Evolutionary conservation across 1,139 yeast species (phyloP), one percentile per base, ranked within the genome.

Genomic region (Groenewaldozyma sp.): DNA sequence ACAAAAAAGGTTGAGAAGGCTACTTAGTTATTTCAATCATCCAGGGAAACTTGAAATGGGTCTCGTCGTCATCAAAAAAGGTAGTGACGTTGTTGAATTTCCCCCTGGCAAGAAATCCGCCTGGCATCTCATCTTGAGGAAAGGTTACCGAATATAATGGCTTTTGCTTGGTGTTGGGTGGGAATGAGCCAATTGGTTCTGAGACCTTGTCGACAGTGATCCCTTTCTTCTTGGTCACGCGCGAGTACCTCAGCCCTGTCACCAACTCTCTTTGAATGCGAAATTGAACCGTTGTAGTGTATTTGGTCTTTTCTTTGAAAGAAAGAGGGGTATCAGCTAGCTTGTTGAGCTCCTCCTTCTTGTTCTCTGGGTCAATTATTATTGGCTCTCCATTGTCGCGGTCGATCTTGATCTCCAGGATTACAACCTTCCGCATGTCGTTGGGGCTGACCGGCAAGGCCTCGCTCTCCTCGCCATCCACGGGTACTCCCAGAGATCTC

Each of bases 51-150:
- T 75, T 70, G 61, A 84, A 70, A 58, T 86, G 94, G 27, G 68
- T 72, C 54, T 79, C 78, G 61, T 88, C 97, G 60, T 88, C 96
- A 56, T 88, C 96, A 37, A 83, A 71, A 55, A 87, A 87, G 61
- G 81, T 82, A 20, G 94, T 78, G 31, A 74, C 70, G 17, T 94
- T 94, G 38, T 79, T 74, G 64, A 84, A 88, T 42, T 75, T 71
- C 35, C 96, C 95, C 62, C 96, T 75, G 2, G 94, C 95, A 50
- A 88, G 64, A 62, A 87, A 63, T 1, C 96, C 96, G 38, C 84
- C 72, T 28, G 97, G 97, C 13, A 95, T 96, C 60, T 86, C 95
- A 45, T 83, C 88, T 56, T 80, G 93, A n/a, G 80, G 75, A 48
- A 87, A 51, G 28, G 45, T 36, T 49, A 78, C 83, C 56, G 79